Percentiles rank a stretch among this genome's conserved stretches.
Evolutionary conservation across 1,284 basidiomycete genomes (phyloP).

Genomic region (Retiboletus fuscus): DNA sequence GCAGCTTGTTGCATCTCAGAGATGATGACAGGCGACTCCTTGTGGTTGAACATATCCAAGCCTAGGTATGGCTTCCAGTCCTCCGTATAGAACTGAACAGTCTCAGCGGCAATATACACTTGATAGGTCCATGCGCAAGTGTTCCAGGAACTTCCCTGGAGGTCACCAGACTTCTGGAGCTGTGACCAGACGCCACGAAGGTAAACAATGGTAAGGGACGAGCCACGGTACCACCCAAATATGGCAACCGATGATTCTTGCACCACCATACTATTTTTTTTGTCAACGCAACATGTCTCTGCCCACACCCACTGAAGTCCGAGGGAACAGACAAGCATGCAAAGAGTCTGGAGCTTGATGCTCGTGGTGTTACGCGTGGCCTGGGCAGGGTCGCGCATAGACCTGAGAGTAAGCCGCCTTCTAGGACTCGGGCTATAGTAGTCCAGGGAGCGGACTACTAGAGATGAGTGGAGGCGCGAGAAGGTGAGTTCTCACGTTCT

Average conservation of each 20-base stretch:
- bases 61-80: too few relatives aligned
- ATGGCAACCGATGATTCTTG: slow-evolving; percentile 24
- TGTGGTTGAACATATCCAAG: too few relatives aligned
- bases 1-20: slow-evolving; percentile 13
- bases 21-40: slow-evolving; percentile 10
- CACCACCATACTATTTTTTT: not conserved
- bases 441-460: too few relatives aligned
- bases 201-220: slow-evolving; percentile 13
- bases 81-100: slow-evolving; percentile 18
- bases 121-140: slow-evolving; percentile 25
- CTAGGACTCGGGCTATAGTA: too few relatives aligned
- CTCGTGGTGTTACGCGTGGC: too few relatives aligned
- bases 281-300: slow-evolving; percentile 26
- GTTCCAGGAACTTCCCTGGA: slow-evolving; percentile 2
- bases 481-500: too few relatives aligned
- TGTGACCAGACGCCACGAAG: not conserved
- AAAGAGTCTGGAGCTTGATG: slow-evolving; percentile 17
- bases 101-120: slow-evolving; percentile 18
- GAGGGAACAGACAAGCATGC: not conserved
- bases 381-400: too few relatives aligned
- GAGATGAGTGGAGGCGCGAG: too few relatives aligned
- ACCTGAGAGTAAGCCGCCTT: too few relatives aligned
- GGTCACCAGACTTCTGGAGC: not conserved
- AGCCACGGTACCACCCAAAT: slow-evolving; percentile 10
- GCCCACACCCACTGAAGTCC: slow-evolving; percentile 21